Evolutionary conservation across 805 yeast species (phyloP).

Genomic region (Saccharomycopsis fermentans): DNA sequence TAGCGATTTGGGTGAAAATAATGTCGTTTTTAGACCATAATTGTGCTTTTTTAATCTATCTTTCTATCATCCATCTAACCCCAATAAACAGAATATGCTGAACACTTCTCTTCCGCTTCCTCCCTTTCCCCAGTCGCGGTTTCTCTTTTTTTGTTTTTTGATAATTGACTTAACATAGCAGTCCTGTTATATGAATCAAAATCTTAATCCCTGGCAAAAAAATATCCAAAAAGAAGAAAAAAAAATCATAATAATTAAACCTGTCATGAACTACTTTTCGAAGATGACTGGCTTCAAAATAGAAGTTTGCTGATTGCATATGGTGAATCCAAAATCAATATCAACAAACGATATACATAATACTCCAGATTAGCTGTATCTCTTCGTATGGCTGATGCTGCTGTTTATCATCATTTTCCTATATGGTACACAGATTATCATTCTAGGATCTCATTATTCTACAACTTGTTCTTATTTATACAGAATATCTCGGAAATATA

Average conservation of each 20-base stretch:
- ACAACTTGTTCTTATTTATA: neutral
- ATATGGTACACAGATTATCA: neutral
- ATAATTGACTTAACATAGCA: no score
- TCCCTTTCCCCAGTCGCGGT: no score
- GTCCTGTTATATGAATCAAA: neutral
- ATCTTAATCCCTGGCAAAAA: neutral
- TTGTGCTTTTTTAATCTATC: conserved; percentile 72
- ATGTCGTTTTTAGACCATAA: conserved; percentile 12
- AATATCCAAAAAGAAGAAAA: no score
- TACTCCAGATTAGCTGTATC: neutral
- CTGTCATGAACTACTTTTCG: no score
- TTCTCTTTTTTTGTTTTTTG: no score
- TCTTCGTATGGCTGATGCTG: neutral
- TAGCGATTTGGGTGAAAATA: conserved; percentile 48
- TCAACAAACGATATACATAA: no score
- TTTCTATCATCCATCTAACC: conserved; percentile 49
- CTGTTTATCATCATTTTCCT: neutral
- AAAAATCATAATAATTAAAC: neutral
- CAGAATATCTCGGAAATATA: neutral
- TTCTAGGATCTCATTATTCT: neutral
- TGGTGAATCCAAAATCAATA: no score
- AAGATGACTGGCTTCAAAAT: no score
- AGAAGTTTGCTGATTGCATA: no score
- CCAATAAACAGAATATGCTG: conserved; percentile 25
- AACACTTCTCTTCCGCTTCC: no score